Evolutionary conservation across 2,329 filamentous ascomycete genomes (phyloP), one percentile per base, ranked within the genome.

Genomic region (Botrytis deweyae): DNA sequence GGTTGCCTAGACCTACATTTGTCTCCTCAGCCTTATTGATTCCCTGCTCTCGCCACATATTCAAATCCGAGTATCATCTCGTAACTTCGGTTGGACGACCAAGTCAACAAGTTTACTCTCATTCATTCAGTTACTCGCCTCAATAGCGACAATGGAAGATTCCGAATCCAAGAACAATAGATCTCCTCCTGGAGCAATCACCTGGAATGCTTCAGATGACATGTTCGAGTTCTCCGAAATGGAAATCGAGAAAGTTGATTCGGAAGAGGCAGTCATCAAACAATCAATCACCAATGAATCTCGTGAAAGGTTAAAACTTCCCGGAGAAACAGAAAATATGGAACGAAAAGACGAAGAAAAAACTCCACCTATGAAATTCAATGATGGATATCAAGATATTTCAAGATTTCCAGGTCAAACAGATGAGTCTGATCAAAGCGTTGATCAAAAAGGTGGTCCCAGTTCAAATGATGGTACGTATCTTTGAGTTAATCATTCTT

Each of bases 1-100:
- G 25, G 25, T n/a, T 68, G 49, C 36, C 49, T 68, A 68, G 9
- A 29, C 29, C 52, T 55, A 55, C n/a, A n/a, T 55, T 14, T 18
- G 29, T 12, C 25, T 62, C 22, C 65, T 42, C 65, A 58, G 65
- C 65, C 65, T 68, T 14, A 68, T 67, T 14, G 16, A 62, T n/a
- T 16, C 36, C 14, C 10, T 40, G 3, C 52, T 58, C 25, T 7
- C 9, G 2, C 46, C 22, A 55, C 33, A 5, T 22, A 29, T 33
- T 33, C 20, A 25, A 29, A 29, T 42, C 7, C 22, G 9, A 55
- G 12, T 16, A 25, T 9, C 12, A 38, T 62, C 36, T 40, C 22
- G 14, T 5, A 40, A 8, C 12, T 40, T 62, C 36, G 16, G 22
- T 14, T 40, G 25, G 59, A 62, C 36, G 38, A 25, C 3, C 14